Base-by-base conservation (phyloP, 2,329 filamentous ascomycete genomes). In the Neospermospora avenae region DNA sequence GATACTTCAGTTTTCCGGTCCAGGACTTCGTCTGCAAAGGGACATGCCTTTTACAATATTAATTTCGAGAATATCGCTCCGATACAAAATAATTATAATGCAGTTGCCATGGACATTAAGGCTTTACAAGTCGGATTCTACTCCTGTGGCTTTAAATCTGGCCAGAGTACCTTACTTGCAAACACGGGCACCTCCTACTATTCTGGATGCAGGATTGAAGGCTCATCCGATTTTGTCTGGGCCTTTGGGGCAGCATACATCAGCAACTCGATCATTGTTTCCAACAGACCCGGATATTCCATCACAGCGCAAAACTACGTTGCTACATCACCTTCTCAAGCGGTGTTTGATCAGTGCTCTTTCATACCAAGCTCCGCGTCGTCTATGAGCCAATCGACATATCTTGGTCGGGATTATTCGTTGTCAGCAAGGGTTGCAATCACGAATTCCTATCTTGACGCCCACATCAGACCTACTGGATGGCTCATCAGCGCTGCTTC, bases 331-430 rank as follows among this genome's bases (percentile, higher is more conserved):
- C 46, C 56, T 6, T 58, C 56, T 44, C 56, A 78, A 67, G 82
- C 81, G 65, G 80, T 83, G 41, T 78, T 84, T 72, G 81, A 82
- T 74, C 77, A 80, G 44, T 78, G 75, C 59, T 71, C 84, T 35
- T 70, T 73, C 4, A 77, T 74, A 20, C 77, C 77, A 7, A 60
- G 69, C 1, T 74, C 74, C 2, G 72, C 76, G 18, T 71, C 59
- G 6, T 75, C 80, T 3, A 61, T 69, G 0, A 63, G 68, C 3
- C 77, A 76, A 0, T 73, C 73, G 1, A 78, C 74, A 60, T 81
- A 78, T 58, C 76, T 83, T 20, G 81, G 81, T 4, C 75, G 80
- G 2, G 80, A 80, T 10, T 83, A 80, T 77, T 70, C 76, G 25
- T 73, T 75, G 51, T 81, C 77, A 55, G 75, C 80, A 8, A 71